These are phyloP conservation scores for Boletus barrowsii DNA, from an alignment of 768 basidiomycete species.

Conservation along the genomic window DNA sequence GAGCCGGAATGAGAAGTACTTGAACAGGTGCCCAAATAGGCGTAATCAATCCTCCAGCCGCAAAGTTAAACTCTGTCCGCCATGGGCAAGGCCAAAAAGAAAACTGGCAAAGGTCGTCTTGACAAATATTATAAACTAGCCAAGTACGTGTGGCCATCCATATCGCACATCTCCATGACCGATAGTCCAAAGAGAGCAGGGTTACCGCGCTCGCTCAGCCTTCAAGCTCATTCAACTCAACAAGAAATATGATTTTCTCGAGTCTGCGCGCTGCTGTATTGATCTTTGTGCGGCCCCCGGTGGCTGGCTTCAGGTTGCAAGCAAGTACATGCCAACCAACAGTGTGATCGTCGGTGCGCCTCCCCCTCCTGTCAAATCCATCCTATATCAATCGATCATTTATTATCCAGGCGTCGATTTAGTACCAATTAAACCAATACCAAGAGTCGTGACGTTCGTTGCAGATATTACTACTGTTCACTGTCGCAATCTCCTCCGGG, in stretches of 20 bases:
- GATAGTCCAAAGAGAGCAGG: slow-evolving; percentile 75
- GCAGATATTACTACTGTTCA: slow-evolving; percentile 91
- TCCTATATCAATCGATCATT: slow-evolving; percentile 6
- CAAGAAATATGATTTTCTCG: slow-evolving; percentile 94
- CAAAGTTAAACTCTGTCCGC: not conserved
- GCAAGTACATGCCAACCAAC: slow-evolving; percentile 94
- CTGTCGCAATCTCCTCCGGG: slow-evolving; percentile 82
- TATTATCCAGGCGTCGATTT: slow-evolving; percentile 77
- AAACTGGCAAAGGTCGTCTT: slow-evolving; percentile 92
- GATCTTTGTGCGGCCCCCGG: slow-evolving; percentile 99
- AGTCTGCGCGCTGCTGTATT: slow-evolving; percentile 86
- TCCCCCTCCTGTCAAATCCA: slow-evolving; percentile 5
- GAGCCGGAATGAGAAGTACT: too few relatives aligned
- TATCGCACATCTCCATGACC: slow-evolving; percentile 5
- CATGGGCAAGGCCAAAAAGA: slow-evolving; percentile 86
- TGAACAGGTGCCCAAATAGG: slow-evolving; percentile 10
- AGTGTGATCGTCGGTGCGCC: slow-evolving; percentile 83
- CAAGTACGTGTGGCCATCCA: slow-evolving; percentile 48
- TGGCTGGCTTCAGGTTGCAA: slow-evolving; percentile 98
- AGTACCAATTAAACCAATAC: slow-evolving; percentile 94
- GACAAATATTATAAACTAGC: slow-evolving; percentile 98
- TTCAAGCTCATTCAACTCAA: slow-evolving; percentile 99
- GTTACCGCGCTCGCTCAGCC: slow-evolving; percentile 98
- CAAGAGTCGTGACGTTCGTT: slow-evolving; percentile 86
- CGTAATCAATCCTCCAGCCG: slow-evolving; percentile 7